Percentiles rank a stretch among this genome's conserved stretches.
Evolutionary conservation across 164 flowering plant species (phyloP).

Genomic region (Chimonanthus salicifolius): DNA sequence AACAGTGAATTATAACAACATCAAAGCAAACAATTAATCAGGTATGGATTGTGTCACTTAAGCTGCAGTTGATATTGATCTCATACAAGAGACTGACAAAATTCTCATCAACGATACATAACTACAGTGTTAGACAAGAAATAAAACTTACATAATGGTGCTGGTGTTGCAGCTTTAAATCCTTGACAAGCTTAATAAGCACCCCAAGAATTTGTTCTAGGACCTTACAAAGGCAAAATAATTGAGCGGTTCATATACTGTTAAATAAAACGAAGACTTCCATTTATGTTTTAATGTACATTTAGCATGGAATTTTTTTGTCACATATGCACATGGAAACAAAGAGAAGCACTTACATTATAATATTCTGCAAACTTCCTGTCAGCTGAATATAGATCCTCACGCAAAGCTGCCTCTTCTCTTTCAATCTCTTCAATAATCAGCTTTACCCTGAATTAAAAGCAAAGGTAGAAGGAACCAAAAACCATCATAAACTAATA

Average conservation of each 20-base stretch:
- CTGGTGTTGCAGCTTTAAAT: conserved; percentile 91
- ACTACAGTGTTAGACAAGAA: conserved; percentile 3
- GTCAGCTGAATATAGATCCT: conserved; percentile 89
- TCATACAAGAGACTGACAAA: background rate
- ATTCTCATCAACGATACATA: conserved; percentile 1
- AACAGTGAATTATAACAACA: background rate
- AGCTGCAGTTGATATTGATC: background rate
- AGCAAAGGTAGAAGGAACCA: background rate
- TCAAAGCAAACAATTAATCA: conserved; percentile 7
- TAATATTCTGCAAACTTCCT: conserved; percentile 93
- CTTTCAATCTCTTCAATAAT: conserved; percentile 88
- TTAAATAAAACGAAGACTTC: background rate
- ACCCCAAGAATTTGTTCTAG: conserved; percentile 91
- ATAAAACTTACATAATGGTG: conserved; percentile 74
- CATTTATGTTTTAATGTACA: background rate
- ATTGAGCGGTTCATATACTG: background rate
- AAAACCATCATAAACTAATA: background rate
- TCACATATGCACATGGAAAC: conserved; percentile 2
- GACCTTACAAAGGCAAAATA: conserved; percentile 46
- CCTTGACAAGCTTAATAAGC: conserved; percentile 95
- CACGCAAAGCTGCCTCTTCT: conserved; percentile 76
- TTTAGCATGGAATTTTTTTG: background rate
- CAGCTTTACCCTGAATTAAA: conserved; percentile 61
- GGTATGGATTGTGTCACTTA: background rate
- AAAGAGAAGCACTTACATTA: conserved; percentile 42